A percentile compares a stretch with the other conserved stretches of the same genome.
These are phyloP conservation scores for Lippia alba DNA, from an alignment of 305 asterid genomes.

Conservation along the genomic window DNA sequence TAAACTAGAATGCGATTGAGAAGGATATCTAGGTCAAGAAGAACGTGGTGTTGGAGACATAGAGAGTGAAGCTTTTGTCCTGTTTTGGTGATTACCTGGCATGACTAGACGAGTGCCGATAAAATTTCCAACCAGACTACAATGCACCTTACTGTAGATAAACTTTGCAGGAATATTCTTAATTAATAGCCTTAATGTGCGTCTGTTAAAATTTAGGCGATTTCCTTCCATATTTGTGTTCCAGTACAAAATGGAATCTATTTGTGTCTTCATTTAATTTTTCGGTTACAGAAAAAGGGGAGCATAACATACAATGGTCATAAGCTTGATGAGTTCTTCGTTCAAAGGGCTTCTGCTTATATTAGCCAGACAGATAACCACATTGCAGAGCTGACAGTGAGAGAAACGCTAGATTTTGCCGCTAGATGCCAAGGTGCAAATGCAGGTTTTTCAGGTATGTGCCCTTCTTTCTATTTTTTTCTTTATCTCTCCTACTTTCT, in stretches of 20 bases:
- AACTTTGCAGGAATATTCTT: not conserved
- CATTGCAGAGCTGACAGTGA: slow-evolving; percentile 87
- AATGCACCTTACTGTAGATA: slow-evolving; percentile 1
- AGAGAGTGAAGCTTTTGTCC: too few relatives aligned
- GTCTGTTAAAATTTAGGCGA: slow-evolving; percentile 16
- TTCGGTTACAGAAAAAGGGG: slow-evolving; percentile 69
- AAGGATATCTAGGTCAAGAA: too few relatives aligned
- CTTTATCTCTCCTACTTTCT: not conserved
- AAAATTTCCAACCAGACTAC: not conserved
- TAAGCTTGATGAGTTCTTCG: slow-evolving; percentile 66
- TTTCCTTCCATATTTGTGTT: not conserved
- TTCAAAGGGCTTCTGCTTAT: slow-evolving; percentile 82
- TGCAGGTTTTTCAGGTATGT: slow-evolving; percentile 69
- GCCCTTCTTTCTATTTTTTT: slow-evolving; percentile 8
- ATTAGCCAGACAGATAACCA: slow-evolving; percentile 89
- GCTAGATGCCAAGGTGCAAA: slow-evolving; percentile 92
- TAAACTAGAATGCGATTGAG: too few relatives aligned
- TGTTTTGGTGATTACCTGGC: not conserved
- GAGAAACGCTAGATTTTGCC: slow-evolving; percentile 90
- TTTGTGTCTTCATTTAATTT: not conserved
- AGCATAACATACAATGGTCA: slow-evolving; percentile 75
- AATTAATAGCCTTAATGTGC: not conserved
- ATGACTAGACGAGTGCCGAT: not conserved
- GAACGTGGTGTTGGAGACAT: too few relatives aligned
- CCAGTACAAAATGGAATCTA: not conserved